Evolutionary conservation across 1,284 basidiomycete genomes (phyloP), one percentile per base, ranked within the genome.

Genomic region (Malassezia slooffiae): DNA sequence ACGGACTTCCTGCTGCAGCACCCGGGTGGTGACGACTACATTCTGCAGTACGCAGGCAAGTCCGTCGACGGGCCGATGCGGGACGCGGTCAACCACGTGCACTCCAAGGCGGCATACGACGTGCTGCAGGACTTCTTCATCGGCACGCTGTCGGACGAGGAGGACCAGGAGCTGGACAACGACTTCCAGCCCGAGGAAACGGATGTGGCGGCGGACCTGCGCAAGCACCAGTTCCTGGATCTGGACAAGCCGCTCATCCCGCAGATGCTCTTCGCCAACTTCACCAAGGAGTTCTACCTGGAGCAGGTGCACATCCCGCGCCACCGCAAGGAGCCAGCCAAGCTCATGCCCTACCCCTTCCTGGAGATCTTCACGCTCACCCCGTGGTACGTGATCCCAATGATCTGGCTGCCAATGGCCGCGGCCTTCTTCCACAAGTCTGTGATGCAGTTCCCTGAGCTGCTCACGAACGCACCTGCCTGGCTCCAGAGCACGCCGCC

Each of bases 231-330:
- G 67, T 99, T 99, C 73, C 75, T 99, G 52, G 91, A 99, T 70
- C 77, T 99, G 22, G 77, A 79, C 55, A 80, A 82, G 70, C 88
- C 93, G 3, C 72, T 99, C 51, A 73, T 95, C 57, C 74, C 76
- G 68, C 88, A 95, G 71, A 78, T 93, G 60, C 85, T 82, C 80
- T 73, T 79, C 51, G 77, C 79, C 24, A 83, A 85, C 67, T 93
- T 85, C 66, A 82, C 82, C 64, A 97, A 97, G 75, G 80, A 83
- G 17, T 97, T 93, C 70, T 97, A 97, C 71, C 75, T 97, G 40
- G 79, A 86, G 64, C 91, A 97, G 71, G 88, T 97, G 0, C 91
- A 97, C 71, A 91, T 71, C 85, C 91, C 47, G 6, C 80, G 91
- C 36, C 93, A 97, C 71, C 71, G 93, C 40, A 76, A 81, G 22